Evolutionary conservation across 2,329 filamentous ascomycete genomes (phyloP).

Genomic region (Eurotiales sp.): DNA sequence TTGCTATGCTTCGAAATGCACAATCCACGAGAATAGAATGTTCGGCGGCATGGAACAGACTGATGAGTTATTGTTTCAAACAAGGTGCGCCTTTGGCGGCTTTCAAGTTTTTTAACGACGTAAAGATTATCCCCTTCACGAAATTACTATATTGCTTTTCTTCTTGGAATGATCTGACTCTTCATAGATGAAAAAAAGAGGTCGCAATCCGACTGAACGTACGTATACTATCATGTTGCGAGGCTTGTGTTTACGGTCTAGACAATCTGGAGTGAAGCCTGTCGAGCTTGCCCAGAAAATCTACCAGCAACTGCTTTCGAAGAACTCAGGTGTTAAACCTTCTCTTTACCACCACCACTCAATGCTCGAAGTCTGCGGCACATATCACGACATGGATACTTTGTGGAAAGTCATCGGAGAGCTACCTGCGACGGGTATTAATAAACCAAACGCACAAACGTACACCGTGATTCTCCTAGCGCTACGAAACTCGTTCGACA

Average conservation of each 20-base stretch:
- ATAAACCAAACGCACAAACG: conserved; percentile 66
- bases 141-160: no score
- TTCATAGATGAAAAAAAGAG: conserved; percentile 86
- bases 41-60: conserved; percentile 80
- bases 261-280: conserved; percentile 51
- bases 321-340: conserved; percentile 62
- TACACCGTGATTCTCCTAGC: conserved; percentile 82
- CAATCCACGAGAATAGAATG: conserved; percentile 60
- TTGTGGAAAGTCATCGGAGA: conserved; percentile 74
- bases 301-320: conserved; percentile 69
- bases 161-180: no score
- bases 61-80: conserved; percentile 69
- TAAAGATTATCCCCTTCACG: no score
- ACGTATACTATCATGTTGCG: conserved; percentile 82
- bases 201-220: conserved; percentile 70
- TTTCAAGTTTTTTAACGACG: conserved; percentile 85
- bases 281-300: conserved; percentile 68
- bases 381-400: conserved; percentile 70
- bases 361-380: conserved; percentile 74
- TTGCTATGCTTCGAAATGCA: conserved; percentile 63
- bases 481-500: conserved; percentile 52
- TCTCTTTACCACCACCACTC: conserved; percentile 85
- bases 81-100: conserved; percentile 60
- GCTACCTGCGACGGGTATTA: conserved; percentile 60
- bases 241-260: conserved; percentile 63